These are phyloP conservation scores for Pseudopediastrum boryanum DNA, from an alignment of 139 green algal genomes.

Conservation along the genomic window DNA sequence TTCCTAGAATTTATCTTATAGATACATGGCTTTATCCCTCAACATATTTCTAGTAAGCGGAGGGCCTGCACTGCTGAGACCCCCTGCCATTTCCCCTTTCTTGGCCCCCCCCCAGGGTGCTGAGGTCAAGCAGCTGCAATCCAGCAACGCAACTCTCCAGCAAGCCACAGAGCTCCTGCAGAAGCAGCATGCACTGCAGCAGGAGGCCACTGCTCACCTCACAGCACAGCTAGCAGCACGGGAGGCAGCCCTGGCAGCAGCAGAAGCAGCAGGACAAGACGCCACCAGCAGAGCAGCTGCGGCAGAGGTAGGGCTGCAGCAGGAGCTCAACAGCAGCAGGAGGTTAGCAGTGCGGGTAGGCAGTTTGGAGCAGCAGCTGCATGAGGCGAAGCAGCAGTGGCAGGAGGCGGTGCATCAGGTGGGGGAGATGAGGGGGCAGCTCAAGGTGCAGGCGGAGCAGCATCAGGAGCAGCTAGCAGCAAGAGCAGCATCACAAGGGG, in stretches of 20 bases:
- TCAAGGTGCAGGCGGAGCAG: not conserved
- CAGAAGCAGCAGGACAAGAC: slow-evolving; percentile 1
- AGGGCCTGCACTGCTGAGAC: not conserved
- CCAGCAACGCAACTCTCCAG: slow-evolving; percentile 17
- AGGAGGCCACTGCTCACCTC: slow-evolving; percentile 4
- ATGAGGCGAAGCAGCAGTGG: not conserved
- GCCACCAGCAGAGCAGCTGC: slow-evolving; percentile 13
- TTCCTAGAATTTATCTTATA: not conserved
- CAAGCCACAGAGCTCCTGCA: not conserved
- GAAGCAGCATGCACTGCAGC: slow-evolving; percentile 21
- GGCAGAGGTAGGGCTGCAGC: not conserved
- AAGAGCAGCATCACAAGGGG: slow-evolving; percentile 1
- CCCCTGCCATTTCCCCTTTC: no score
- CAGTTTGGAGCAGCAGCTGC: slow-evolving; percentile 11
- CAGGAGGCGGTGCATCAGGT: slow-evolving; percentile 10
- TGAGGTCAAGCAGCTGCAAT: slow-evolving; percentile 17
- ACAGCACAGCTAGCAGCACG: slow-evolving; percentile 5
- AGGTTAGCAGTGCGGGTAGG: no score
- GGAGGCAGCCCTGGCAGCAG: slow-evolving; percentile 21
- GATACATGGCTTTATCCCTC: not conserved
- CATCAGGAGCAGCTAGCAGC: not conserved
- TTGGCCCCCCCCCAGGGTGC: not conserved
- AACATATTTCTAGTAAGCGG: not conserved
- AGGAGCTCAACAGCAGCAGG: slow-evolving; percentile 8
- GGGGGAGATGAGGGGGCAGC: slow-evolving; percentile 1